A percentile compares a stretch with the other conserved stretches of the same genome.
Evolutionary conservation across 192 early-diverging fungal species (phyloP).

Genomic region (Glomus cerebriforme): DNA sequence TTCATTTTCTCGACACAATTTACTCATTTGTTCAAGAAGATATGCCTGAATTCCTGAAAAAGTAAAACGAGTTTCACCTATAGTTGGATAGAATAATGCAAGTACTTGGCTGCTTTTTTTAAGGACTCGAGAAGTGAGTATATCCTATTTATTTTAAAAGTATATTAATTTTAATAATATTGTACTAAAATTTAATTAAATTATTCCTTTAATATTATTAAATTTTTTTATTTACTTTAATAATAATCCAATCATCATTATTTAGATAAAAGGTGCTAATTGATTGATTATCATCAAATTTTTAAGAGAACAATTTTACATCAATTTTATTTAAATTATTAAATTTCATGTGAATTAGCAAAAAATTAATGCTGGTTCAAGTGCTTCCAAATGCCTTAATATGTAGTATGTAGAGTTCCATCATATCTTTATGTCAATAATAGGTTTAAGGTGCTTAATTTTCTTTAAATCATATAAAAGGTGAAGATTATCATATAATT

Average conservation of each 20-base stretch:
- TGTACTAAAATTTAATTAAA: not conserved
- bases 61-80: not conserved
- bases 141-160: constrained; percentile 5
- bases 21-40: too few species aligned
- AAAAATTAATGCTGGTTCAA: not conserved
- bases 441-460: constrained; percentile 1
- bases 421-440: not conserved
- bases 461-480: not conserved
- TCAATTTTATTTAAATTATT: not conserved
- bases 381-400: not conserved
- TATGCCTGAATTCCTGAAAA: constrained; percentile 3
- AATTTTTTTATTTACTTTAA: constrained; percentile 9
- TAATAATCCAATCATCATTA: not conserved
- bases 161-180: not conserved
- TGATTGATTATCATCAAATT: too few species aligned
- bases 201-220: not conserved
- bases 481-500: not conserved
- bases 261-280: not conserved
- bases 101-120: not conserved
- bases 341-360: too few species aligned
- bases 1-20: too few species aligned
- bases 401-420: constrained; percentile 25
- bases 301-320: too few species aligned
- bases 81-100: constrained; percentile 16
- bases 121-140: not conserved